Conservation (phyloP, 2,329 filamentous ascomycete species). For the Basipetospora chlamydospora region DNA sequence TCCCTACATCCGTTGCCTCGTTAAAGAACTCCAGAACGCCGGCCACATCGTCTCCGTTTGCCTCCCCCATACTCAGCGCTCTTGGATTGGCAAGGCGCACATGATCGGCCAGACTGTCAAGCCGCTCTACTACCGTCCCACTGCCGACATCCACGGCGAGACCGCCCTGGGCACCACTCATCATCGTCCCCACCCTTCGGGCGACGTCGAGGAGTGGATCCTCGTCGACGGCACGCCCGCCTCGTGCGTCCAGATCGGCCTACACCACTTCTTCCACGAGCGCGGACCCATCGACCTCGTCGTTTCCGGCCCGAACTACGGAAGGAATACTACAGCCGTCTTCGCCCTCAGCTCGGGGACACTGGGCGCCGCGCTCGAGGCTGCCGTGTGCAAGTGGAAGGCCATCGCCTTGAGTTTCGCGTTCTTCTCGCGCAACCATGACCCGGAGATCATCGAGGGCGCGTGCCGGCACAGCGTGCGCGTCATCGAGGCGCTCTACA, state of each 20-base stretch:
- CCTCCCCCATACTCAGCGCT: conserved; percentile 79
- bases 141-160: conserved; percentile 23
- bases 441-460: conserved; percentile 63
- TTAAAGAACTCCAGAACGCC: conserved; percentile 53
- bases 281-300: conserved; percentile 61
- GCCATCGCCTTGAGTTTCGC: conserved; percentile 81
- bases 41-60: conserved; percentile 86
- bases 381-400: conserved; percentile 52
- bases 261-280: conserved; percentile 65
- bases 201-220: conserved; percentile 60
- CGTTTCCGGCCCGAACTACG: conserved; percentile 70
- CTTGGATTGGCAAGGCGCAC: conserved; percentile 97
- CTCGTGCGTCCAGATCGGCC: conserved; percentile 66
- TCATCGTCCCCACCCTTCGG: conserved; percentile 36
- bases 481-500: conserved; percentile 64
- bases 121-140: conserved; percentile 66
- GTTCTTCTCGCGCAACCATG: conserved; percentile 75
- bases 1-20: conserved; percentile 64
- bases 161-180: conserved; percentile 50
- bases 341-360: conserved; percentile 69
- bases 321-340: conserved; percentile 66
- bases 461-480: conserved; percentile 61
- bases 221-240: conserved; percentile 71
- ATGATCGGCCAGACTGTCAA: conserved; percentile 81
- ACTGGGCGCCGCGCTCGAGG: conserved; percentile 63